Evolutionary conservation across 345 rosid genomes (phyloP).

Genomic region (Dovyalis caffra): DNA sequence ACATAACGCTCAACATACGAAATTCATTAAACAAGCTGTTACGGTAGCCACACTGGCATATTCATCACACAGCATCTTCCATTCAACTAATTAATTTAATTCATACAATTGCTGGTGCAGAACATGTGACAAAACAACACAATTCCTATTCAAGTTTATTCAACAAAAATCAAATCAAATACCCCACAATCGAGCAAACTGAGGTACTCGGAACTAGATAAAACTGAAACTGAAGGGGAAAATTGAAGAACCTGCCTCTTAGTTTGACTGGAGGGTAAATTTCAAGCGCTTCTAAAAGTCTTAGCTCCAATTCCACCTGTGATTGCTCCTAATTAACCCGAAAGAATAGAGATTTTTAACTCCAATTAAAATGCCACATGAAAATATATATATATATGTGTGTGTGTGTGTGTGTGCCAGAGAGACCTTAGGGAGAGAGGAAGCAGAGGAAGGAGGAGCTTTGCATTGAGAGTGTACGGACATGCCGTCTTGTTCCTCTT

Average conservation of each 20-base stretch:
- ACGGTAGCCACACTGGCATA: neutral
- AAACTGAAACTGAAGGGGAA: neutral
- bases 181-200: neutral
- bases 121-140: neutral
- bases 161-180: neutral
- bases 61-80: neutral
- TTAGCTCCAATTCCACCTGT: constrained; percentile 94
- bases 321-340: constrained; percentile 63
- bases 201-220: neutral
- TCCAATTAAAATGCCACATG: neutral
- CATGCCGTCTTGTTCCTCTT: constrained; percentile 83
- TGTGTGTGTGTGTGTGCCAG: neutral
- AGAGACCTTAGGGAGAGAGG: constrained; percentile 85
- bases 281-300: constrained; percentile 84
- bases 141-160: neutral
- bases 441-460: constrained; percentile 90
- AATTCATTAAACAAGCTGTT: neutral
- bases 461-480: constrained; percentile 96
- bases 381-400: neutral
- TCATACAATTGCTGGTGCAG: neutral
- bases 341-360: neutral
- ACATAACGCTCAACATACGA: neutral
- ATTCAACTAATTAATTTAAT: neutral
- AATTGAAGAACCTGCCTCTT: constrained; percentile 43
- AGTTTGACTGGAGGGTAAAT: constrained; percentile 88